phyloP scores from a whole-genome alignment of 768 basidiomycete genomes.

The Pseudohyphozyma bogoriensis region DNA sequence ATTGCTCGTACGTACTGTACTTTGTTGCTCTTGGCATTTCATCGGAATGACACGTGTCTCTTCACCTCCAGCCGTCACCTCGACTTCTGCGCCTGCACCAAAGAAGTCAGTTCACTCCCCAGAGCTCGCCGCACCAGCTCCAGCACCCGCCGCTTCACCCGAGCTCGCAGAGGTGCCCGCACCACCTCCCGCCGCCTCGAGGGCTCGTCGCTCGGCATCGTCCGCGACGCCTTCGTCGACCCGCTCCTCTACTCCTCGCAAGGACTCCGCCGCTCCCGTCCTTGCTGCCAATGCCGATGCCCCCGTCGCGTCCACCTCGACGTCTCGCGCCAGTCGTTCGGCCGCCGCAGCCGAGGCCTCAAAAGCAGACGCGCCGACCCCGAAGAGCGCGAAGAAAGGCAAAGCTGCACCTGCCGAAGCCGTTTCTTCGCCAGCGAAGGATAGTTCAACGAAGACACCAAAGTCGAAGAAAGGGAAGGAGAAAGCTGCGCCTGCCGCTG shows the following conservation, averaged over 20 bases:
- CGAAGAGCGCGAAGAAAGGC: background rate
- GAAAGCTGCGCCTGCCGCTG: conserved; percentile 58
- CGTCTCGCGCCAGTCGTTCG: background rate
- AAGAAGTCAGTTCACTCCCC: background rate
- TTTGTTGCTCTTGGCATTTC: background rate
- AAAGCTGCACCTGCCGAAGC: background rate
- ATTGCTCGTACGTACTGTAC: background rate
- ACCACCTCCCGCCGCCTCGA: background rate
- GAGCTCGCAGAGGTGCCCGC: background rate
- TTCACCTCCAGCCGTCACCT: background rate
- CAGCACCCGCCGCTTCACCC: background rate
- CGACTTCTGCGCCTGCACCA: background rate
- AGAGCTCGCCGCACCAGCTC: background rate
- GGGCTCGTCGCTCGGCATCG: background rate
- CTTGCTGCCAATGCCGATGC: no score
- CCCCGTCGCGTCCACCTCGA: background rate
- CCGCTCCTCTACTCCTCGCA: background rate
- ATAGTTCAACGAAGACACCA: background rate
- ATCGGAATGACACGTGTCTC: background rate
- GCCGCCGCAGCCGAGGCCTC: background rate
- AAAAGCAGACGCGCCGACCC: background rate
- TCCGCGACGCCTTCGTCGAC: background rate
- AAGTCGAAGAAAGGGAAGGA: background rate
- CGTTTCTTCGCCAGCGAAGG: background rate
- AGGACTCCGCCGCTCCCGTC: background rate